A percentile compares a stretch with the other conserved stretches of the same genome.
Conservation (phyloP, 345 rosid genomes). For the Acer yangbiense region DNA sequence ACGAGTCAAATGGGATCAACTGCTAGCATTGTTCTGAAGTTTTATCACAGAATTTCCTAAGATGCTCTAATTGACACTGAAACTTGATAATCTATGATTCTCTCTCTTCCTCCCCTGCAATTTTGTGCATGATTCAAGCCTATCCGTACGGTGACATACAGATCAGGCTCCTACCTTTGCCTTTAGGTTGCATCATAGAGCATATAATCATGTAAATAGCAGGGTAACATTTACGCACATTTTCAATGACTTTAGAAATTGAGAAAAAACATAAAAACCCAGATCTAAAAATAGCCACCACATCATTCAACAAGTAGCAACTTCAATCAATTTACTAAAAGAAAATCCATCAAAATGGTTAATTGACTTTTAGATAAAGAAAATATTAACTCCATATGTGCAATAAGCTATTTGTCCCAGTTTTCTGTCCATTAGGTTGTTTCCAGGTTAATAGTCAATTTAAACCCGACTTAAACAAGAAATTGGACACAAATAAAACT, state of each 20-base stretch:
- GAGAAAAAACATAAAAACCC: background rate
- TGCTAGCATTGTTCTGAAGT: background rate
- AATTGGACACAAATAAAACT: background rate
- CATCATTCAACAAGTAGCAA: background rate
- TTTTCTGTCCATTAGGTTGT: background rate
- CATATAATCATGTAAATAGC: background rate
- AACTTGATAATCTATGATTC: background rate
- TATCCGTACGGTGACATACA: background rate
- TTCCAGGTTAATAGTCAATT: background rate
- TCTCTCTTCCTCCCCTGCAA: background rate
- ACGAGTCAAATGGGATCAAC: background rate
- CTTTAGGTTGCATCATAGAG: background rate
- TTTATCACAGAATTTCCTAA: background rate
- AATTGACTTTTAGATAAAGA: background rate
- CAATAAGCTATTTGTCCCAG: background rate
- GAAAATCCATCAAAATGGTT: slow-evolving; percentile 3
- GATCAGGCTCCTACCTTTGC: background rate
- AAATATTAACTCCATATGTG: background rate
- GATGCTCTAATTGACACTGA: background rate
- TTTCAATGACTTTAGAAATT: background rate
- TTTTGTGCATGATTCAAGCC: background rate
- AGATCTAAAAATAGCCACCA: slow-evolving; percentile 3
- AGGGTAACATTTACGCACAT: background rate
- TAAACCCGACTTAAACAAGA: background rate
- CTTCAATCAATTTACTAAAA: background rate